These are phyloP conservation scores for Pseudocercospora pini-densiflorae DNA, from an alignment of 2,329 filamentous ascomycete species.

Conservation along the genomic window DNA sequence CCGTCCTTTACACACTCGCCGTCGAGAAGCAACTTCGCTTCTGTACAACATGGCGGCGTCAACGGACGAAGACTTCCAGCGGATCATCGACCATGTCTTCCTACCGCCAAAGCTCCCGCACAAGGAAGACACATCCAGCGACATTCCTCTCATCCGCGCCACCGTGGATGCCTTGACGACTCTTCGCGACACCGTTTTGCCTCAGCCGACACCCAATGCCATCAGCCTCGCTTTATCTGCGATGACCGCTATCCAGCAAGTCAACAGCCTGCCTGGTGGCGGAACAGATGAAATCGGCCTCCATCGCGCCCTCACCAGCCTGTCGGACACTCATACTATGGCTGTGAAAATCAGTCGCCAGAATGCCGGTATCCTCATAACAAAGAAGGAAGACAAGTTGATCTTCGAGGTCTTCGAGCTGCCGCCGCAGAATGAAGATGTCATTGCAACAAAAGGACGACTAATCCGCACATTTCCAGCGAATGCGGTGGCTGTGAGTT, in stretches of 20 bases:
- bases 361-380: conserved; percentile 34
- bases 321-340: conserved; percentile 15
- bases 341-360: conserved; percentile 23
- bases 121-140: conserved; percentile 34
- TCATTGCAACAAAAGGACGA: conserved; percentile 57
- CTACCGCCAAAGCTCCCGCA: conserved; percentile 43
- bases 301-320: not conserved
- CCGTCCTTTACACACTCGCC: not conserved
- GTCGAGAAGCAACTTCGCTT: not conserved
- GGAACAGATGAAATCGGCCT: conserved; percentile 3
- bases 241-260: not conserved
- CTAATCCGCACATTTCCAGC: conserved; percentile 66
- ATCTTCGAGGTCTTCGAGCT: conserved; percentile 67
- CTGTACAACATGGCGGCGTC: not conserved
- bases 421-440: conserved; percentile 57
- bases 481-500: conserved; percentile 47
- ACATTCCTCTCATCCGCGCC: not conserved
- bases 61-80: not conserved
- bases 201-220: conserved; percentile 26
- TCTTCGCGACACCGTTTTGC: conserved; percentile 22
- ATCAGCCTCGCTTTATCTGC: conserved; percentile 3
- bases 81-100: conserved; percentile 48
- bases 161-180: conserved; percentile 20
- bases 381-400: conserved; percentile 36
- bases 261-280: conserved; percentile 7